Base-by-base conservation (phyloP, 345 rosid species). In the Salix caprea region DNA sequence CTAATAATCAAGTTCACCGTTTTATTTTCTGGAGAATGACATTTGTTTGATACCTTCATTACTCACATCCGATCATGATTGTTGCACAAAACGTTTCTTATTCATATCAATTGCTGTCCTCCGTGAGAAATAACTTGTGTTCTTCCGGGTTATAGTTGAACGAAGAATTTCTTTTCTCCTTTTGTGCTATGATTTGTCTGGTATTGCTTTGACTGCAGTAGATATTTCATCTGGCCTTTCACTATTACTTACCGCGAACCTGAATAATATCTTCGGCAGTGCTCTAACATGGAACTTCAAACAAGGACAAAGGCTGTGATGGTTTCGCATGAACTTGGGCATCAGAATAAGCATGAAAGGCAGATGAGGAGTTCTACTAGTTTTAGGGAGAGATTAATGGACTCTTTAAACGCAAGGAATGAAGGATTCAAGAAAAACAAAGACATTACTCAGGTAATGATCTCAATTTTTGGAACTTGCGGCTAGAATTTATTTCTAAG, bases 201-300 rank as follows among this genome's bases (percentile, higher is more conserved):
- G 16, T 70, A 19, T 65, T 70, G 39, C 40, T 70, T 70, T 54
- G 24, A n/a, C 9, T 61, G 32, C 26, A n/a, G 50, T 65, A 12
- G 24, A 78, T 36, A 36, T 24, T 11, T 28, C 21, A 19, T 76
- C 70, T 60, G 42, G 23, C 62, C 58, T 16, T 14, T 28, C 64
- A 30, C 18, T 9, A 7, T 82, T 54, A 30, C 36, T 7, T 72
- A 36, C 23, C 30, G 39, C 61, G 78, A 48, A 52, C 68, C 69
- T 69, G 68, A 78, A 73, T 75, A 65, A 66, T 77, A 68, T 71
- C 64, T 78, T 37, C n/a, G 9, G 62, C 79, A 77, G 81, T 74
- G 72, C 67, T 73, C 74, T 58, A 79, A 77, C 76, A 74, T 69
- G 79, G 83, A 84, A 66, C 71, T 79, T 71, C 86, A 82, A 82